Evolutionary conservation across 805 yeast genomes (phyloP).

Genomic region (Lipomyces kockii): DNA sequence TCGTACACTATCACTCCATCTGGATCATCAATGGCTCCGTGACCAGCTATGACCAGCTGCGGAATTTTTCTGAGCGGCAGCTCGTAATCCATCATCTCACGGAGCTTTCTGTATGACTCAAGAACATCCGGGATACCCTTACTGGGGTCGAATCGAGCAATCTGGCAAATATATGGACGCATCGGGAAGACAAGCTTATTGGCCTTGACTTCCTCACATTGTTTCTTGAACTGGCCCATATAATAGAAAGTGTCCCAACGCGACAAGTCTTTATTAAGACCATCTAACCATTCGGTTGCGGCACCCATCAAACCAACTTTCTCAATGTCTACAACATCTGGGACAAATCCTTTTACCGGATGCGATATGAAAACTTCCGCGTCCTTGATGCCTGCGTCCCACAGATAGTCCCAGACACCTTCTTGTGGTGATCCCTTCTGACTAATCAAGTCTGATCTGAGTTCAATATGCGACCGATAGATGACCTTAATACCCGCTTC

Average conservation of each 20-base stretch:
- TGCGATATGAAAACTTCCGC: conserved; percentile 37
- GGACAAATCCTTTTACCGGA: conserved; percentile 36
- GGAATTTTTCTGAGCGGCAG: conserved; percentile 36
- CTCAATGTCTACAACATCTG: conserved; percentile 23
- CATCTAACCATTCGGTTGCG: conserved; percentile 37
- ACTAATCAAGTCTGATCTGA: conserved; percentile 32
- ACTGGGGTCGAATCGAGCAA: conserved; percentile 37
- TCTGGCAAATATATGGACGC: conserved; percentile 35
- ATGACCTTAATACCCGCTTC: conserved; percentile 33
- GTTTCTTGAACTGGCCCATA: conserved; percentile 30
- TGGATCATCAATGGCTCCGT: conserved; percentile 37
- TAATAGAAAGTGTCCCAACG: conserved; percentile 36
- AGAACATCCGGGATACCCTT: conserved; percentile 36
- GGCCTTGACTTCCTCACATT: conserved; percentile 33
- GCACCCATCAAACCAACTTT: conserved; percentile 35
- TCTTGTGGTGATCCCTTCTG: conserved; percentile 32
- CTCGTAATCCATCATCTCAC: conserved; percentile 34
- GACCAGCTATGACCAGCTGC: conserved; percentile 36
- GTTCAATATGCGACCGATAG: conserved; percentile 35
- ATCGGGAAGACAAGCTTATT: conserved; percentile 32
- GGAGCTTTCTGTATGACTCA: conserved; percentile 31
- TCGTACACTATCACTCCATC: conserved; percentile 34
- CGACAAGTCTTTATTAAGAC: conserved; percentile 30
- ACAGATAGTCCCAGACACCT: conserved; percentile 35
- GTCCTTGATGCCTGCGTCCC: conserved; percentile 33